phyloP scores from a whole-genome alignment of 345 rosid species.

The Theobroma cacao region DNA sequence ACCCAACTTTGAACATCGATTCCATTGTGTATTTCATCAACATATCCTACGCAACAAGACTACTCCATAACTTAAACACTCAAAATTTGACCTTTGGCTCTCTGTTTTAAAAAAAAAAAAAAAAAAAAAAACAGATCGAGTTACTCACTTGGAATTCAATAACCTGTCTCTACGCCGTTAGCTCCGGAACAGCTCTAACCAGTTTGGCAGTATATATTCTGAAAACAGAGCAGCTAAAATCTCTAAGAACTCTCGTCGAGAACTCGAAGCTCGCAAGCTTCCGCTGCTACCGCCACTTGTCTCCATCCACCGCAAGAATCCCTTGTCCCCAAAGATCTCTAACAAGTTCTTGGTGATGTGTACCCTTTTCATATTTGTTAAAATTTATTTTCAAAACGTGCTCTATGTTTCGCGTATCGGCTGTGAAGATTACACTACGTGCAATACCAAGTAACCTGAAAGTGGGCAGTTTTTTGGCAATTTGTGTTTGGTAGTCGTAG shows the following conservation, averaged over 20 bases:
- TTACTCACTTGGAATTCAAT: conserved; percentile 74
- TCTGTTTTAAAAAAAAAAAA: too few species aligned
- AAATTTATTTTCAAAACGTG: conserved; percentile 55
- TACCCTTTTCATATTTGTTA: conserved; percentile 50
- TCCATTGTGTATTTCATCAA: conserved; percentile 68
- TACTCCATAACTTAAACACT: too few species aligned
- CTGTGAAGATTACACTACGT: conserved; percentile 46
- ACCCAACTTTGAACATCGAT: conserved; percentile 78
- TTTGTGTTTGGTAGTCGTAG: conserved; percentile 55
- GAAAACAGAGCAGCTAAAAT: conserved; percentile 65
- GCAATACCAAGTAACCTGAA: conserved; percentile 47
- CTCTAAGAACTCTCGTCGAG: conserved; percentile 63
- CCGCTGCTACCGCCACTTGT: conserved; percentile 80
- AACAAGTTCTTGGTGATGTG: conserved; percentile 17
- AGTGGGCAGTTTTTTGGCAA: conserved; percentile 39
- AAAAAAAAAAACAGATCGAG: too few species aligned
- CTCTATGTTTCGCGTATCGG: conserved; percentile 61
- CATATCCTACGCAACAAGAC: conserved; percentile 36
- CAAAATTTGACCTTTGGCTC: too few species aligned
- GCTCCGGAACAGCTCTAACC: conserved; percentile 28
- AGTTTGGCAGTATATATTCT: conserved; percentile 52
- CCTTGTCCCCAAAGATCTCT: conserved; percentile 72
- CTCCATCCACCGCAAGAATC: conserved; percentile 73
- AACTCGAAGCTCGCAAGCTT: conserved; percentile 79
- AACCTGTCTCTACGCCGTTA: conserved; percentile 25